Base-by-base conservation (phyloP, 345 rosid genomes). In the Ailanthus altissimus region DNA sequence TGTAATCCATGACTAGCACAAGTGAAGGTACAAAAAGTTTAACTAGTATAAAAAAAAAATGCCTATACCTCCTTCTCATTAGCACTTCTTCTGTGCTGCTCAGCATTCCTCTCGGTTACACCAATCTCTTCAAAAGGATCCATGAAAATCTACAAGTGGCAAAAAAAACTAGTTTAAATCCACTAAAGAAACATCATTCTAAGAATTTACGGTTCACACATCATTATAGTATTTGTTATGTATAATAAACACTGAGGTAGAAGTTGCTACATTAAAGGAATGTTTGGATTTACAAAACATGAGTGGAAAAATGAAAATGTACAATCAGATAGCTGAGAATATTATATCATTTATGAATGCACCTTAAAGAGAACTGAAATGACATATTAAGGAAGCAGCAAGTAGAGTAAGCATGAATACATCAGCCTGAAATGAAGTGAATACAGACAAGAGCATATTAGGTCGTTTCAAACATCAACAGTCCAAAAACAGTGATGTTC, bases 41-140 rank as follows among this genome's bases (percentile, higher is more conserved):
- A 42, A 74, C 75, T 49, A 8, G 38, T 26, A 63, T 54, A 72
- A 49, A 49, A 64, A 50, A 21, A 72, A 69, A 32, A 70, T 12
- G 32, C 50, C 26, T 64, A 51, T 82, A 93, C 98, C 95, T 94
- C 95, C 77, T 92, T 87, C 83, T 94, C 98, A 64, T 71, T 80
- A 38, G 97, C 99, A 73, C 99, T 96, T 85, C 94, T 88, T 84
- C 99, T 87, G 76, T 92, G 98, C 82, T 78, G 82, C 70, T 96
- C 95, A 50, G 94, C 97, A 86, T 85, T 91, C 76, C 71, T 85
- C 81, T 89, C 95, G 20, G 91, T 84, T 77, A 80, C 80, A 68
- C 93, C 94, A 70, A 93, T 86, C 65, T 92, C 97, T 85, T 93
- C 99, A 86, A 95, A 92, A 62, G 97, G 97, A 83, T 96, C 98